A percentile compares a stretch with the other conserved stretches of the same genome.
phyloP scores from a whole-genome alignment of 1,284 basidiomycete genomes.

The Cystobasidium slooffiae region DNA sequence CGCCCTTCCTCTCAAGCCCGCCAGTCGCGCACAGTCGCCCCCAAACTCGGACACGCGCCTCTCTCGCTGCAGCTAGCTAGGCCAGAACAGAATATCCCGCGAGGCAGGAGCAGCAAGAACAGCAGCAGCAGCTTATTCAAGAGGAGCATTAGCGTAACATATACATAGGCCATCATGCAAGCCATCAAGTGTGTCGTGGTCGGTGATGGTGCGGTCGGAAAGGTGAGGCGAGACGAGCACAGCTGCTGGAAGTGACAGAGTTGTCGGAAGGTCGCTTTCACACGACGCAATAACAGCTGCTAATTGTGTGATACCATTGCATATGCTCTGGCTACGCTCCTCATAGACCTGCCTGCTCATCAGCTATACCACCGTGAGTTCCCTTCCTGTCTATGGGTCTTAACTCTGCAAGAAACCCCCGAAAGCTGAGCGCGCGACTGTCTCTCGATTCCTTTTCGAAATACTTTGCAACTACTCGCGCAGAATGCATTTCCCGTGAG shows the following conservation, averaged over 20 bases:
- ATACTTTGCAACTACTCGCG: neutral
- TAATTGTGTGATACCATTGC: too few relatives aligned
- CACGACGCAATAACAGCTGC: too few relatives aligned
- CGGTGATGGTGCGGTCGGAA: slow-evolving; percentile 99
- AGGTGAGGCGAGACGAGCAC: slow-evolving; percentile 64
- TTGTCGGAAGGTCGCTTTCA: too few relatives aligned
- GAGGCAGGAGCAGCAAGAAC: neutral
- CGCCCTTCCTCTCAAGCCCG: too few relatives aligned
- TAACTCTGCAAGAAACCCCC: neutral
- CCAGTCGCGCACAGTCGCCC: too few relatives aligned
- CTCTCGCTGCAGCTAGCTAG: too few relatives aligned
- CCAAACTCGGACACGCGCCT: too few relatives aligned
- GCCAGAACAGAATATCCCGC: neutral
- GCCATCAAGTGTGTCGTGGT: slow-evolving; percentile 97
- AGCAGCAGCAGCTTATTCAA: neutral
- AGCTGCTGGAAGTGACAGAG: neutral
- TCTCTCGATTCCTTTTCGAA: neutral
- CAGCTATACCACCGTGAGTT: slow-evolving; percentile 79
- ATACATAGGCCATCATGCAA: slow-evolving; percentile 68
- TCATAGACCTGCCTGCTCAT: slow-evolving; percentile 90
- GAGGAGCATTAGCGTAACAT: too few relatives aligned
- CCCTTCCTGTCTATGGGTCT: neutral
- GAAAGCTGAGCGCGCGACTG: slow-evolving; percentile 16
- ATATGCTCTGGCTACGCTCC: neutral
- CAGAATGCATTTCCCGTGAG: slow-evolving; percentile 85